Conservation (phyloP, 73 alveolate species). For the Symbiodinium natans region DNA sequence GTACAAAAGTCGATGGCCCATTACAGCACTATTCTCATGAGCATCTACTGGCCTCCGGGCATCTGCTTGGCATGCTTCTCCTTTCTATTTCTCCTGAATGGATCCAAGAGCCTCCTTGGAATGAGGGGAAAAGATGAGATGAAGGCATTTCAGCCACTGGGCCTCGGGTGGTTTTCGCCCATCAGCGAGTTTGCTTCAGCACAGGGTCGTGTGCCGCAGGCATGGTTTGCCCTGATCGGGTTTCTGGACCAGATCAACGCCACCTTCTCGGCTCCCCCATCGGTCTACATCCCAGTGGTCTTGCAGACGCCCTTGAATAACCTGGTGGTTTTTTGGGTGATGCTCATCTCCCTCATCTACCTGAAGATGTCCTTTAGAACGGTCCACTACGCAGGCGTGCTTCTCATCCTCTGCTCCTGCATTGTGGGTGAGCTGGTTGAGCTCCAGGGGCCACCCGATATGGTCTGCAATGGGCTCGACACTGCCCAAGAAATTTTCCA, state of each 20-base stretch:
- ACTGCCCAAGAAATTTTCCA: not conserved
- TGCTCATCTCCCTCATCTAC: not conserved
- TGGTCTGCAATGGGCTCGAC: not conserved
- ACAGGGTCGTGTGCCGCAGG: slow-evolving; percentile 10
- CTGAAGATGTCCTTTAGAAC: not conserved
- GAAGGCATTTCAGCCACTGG: not conserved
- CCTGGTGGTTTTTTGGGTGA: not conserved
- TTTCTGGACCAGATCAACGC: not conserved
- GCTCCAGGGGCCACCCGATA: slow-evolving; percentile 11
- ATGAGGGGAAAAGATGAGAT: not conserved
- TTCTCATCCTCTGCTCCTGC: slow-evolving; percentile 7
- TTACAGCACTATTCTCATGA: not conserved
- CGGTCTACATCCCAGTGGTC: slow-evolving; percentile 10
- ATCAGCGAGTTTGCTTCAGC: not conserved
- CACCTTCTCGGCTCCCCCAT: slow-evolving; percentile 21
- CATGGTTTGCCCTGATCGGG: not conserved
- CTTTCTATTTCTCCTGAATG: not conserved
- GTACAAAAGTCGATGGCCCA: not conserved
- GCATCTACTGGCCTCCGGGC: slow-evolving; percentile 24
- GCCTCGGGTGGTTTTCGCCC: slow-evolving; percentile 2
- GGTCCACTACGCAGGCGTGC: not conserved
- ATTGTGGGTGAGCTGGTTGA: not conserved
- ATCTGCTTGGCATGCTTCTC: not conserved
- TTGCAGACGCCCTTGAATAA: slow-evolving; percentile 13
- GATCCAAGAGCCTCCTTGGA: not conserved